Evolutionary conservation across 129 eudicot genomes (phyloP).

Genomic region (Ambrosia artemisiifolia): DNA sequence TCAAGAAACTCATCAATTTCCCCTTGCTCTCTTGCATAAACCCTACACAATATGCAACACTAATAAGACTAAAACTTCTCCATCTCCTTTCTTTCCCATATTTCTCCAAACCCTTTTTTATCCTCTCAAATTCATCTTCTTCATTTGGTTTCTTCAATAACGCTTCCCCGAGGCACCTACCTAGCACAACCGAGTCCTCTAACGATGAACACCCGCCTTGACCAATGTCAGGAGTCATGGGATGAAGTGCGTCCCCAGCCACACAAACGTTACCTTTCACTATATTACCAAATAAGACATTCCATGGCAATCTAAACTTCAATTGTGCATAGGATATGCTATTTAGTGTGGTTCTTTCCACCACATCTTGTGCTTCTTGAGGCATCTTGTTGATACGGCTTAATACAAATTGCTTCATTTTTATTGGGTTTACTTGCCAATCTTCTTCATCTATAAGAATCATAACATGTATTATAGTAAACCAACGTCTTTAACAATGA

Average conservation of each 20-base stretch:
- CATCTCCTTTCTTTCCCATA: constrained; percentile 62
- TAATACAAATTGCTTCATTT: constrained; percentile 65
- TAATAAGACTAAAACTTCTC: constrained; percentile 62
- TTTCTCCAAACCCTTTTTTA: constrained; percentile 50
- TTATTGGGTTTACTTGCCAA: constrained; percentile 42
- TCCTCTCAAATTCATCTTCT: constrained; percentile 31
- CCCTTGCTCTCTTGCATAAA: constrained; percentile 52
- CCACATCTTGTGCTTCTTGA: constrained; percentile 35
- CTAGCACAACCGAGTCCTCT: constrained; percentile 67
- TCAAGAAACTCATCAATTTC: constrained; percentile 47
- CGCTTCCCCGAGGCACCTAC: constrained; percentile 60
- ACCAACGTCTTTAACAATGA: too few species aligned
- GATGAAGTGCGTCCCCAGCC: constrained; percentile 83
- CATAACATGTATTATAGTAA: background rate
- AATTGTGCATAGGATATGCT: constrained; percentile 38
- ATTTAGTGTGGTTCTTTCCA: constrained; percentile 42
- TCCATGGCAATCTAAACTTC: constrained; percentile 61
- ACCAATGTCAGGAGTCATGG: constrained; percentile 83
- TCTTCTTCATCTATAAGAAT: constrained; percentile 45
- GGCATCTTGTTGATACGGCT: constrained; percentile 39
- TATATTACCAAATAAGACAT: constrained; percentile 42
- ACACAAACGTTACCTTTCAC: constrained; percentile 57
- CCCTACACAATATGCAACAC: constrained; percentile 55
- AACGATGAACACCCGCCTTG: constrained; percentile 80
- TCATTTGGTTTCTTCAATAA: constrained; percentile 24